phyloP scores from a whole-genome alignment of 768 basidiomycete species.

The Mycena kentingensis region DNA sequence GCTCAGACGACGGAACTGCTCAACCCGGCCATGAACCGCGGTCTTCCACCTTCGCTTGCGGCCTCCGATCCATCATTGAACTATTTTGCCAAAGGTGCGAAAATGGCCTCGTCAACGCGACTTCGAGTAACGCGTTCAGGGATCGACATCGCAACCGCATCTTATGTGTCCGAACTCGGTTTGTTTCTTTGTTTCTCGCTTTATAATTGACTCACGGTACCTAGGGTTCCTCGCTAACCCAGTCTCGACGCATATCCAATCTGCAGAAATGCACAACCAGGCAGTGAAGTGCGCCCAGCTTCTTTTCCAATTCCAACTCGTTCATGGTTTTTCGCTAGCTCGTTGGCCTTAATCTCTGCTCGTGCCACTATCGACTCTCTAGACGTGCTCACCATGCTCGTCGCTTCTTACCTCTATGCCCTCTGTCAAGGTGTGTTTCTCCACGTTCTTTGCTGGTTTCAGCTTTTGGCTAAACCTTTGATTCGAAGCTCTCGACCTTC shows the following conservation, averaged over 20 bases:
- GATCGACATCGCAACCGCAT: conserved; percentile 74
- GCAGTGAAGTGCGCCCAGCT: conserved; percentile 65
- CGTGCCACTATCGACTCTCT: conserved; percentile 78
- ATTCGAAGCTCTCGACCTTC: conserved; percentile 67
- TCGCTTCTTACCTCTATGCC: conserved; percentile 72
- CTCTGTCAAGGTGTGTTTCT: conserved; percentile 58
- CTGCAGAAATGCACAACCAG: conserved; percentile 86
- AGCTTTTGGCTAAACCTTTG: not conserved
- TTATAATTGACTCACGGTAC: no score
- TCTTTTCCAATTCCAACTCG: not conserved
- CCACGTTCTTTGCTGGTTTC: not conserved
- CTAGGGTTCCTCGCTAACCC: conserved; percentile 77
- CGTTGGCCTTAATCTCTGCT: conserved; percentile 56
- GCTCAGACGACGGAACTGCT: conserved; percentile 73
- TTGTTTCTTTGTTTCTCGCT: no score
- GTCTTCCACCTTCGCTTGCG: conserved; percentile 73
- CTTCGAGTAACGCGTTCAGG: no score
- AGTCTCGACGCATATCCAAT: conserved; percentile 79
- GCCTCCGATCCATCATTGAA: conserved; percentile 76
- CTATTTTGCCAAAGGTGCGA: conserved; percentile 73
- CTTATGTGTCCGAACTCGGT: conserved; percentile 78
- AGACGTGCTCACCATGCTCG: conserved; percentile 75
- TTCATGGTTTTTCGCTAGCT: conserved; percentile 1
- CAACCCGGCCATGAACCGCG: conserved; percentile 80
- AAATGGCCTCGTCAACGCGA: not conserved